Conservation (phyloP, 2,329 filamentous ascomycete genomes). For the Pseudogymnoascus sp. region DNA sequence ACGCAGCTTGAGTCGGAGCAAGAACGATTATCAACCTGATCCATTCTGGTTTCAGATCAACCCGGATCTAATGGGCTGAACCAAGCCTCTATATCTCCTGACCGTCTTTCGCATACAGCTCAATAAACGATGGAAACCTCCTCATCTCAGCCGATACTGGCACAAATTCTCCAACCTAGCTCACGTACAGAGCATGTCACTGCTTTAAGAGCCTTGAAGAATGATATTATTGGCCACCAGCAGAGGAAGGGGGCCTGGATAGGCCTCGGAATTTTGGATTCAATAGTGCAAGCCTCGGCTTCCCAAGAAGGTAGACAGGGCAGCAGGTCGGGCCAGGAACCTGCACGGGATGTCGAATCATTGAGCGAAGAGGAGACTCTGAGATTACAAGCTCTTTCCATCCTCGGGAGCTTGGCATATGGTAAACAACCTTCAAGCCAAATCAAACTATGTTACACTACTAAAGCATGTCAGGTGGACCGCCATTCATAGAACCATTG, state of each 20-base stretch:
- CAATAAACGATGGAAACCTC: constrained; percentile 20
- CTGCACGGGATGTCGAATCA: constrained; percentile 12
- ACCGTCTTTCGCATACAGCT: not conserved
- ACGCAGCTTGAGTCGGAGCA: not conserved
- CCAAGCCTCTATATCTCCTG: not conserved
- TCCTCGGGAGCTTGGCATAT: constrained; percentile 78
- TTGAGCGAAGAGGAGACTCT: constrained; percentile 59
- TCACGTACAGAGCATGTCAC: constrained; percentile 46
- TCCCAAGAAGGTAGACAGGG: constrained; percentile 35
- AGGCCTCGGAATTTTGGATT: constrained; percentile 58
- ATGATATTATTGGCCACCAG: constrained; percentile 80
- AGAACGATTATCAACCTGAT: not conserved
- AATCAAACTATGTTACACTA: not conserved
- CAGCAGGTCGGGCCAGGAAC: constrained; percentile 42
- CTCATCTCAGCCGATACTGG: constrained; percentile 46
- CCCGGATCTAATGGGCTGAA: not conserved
- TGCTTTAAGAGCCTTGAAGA: constrained; percentile 70
- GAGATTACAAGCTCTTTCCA: constrained; percentile 70
- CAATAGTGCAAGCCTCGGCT: constrained; percentile 41
- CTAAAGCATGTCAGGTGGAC: constrained; percentile 53
- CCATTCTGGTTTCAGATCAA: not conserved
- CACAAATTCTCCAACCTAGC: constrained; percentile 49
- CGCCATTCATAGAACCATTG: constrained; percentile 69
- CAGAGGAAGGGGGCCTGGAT: constrained; percentile 80
- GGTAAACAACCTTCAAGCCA: constrained; percentile 44